phyloP scores from a whole-genome alignment of 768 basidiomycete genomes.

The Termitomyces heimii region DNA sequence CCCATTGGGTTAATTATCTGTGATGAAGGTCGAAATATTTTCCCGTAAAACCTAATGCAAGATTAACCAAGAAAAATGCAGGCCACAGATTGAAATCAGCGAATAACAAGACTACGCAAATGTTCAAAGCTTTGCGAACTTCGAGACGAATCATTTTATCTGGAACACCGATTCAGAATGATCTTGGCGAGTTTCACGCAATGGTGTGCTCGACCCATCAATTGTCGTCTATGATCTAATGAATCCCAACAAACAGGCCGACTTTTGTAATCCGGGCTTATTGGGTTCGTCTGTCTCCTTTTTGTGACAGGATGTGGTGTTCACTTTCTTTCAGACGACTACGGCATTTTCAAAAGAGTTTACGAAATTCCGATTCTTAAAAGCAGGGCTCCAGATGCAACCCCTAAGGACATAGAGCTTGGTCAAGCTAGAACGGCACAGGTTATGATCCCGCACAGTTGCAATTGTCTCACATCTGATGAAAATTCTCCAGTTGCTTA shows the following conservation, averaged over 20 bases:
- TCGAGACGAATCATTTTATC: conserved; percentile 82
- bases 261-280: conserved; percentile 92
- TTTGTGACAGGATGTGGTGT: not conserved
- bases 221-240: not conserved
- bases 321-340: conserved; percentile 49
- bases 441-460: conserved; percentile 30
- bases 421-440: conserved; percentile 77
- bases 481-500: conserved; percentile 43
- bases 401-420: conserved; percentile 63
- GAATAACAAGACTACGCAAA: conserved; percentile 81
- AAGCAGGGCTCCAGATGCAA: conserved; percentile 74
- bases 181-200: conserved; percentile 90
- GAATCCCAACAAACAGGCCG: conserved; percentile 45
- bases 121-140: conserved; percentile 77
- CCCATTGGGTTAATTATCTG: conserved; percentile 92
- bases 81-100: conserved; percentile 92
- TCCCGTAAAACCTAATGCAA: not conserved
- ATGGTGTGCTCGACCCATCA: conserved; percentile 58
- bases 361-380: conserved; percentile 88
- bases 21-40: conserved; percentile 69
- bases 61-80: conserved; percentile 17
- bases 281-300: conserved; percentile 46
- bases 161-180: conserved; percentile 97
- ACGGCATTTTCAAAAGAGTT: conserved; percentile 67
- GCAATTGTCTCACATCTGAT: not conserved